Base-by-base conservation (phyloP, 2,329 filamentous ascomycete species). In the Thielaviopsis punctulata region DNA sequence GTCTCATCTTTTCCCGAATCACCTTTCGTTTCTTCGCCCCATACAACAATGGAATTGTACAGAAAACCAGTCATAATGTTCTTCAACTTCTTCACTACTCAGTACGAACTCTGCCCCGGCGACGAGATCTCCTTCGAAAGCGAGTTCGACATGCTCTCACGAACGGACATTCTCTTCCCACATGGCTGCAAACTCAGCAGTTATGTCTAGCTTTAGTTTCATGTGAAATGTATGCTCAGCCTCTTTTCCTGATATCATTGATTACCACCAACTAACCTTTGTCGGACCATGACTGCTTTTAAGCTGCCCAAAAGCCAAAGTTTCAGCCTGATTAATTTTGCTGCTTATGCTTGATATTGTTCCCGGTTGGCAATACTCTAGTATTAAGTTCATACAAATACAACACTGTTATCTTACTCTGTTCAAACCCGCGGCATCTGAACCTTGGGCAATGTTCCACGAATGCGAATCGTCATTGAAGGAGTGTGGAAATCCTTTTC, bases 401-500 rank as follows among this genome's bases (percentile, higher is more conserved):
- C 33, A 49, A 43, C 15, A 15, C 4, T 45, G n/a, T 46, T 41
- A 50, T 23, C 52, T 23, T 30, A 53, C 36, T 27, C 56, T 4
- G 51, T n/a, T 36, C 30, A 36, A 36, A 36, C n/a, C 30, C 30
- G 30, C 30, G 30, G 30, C 30, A 36, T 27, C 46, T 59, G 57
- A 7, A 56, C 48, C 54, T 59, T 59, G 41, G 57, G 55, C 19
- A 56, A 50, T 13, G 58, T 49, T 13, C 58, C 54, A 21, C 58
- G 46, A 7, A 48, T 23, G 7, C 36, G 33, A 19, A 55, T 23
- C 10, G 30, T 25, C 45, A 52, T 53, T 4, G 56, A 57, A 1
- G 33, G 39, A 3, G 24, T 9, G 36, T 59, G 65, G 50, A 65
- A 69, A 13, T 59, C 59, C 55, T 65, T 64, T 30, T 66, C 70